These are phyloP conservation scores for Neoboletus brunneissimus DNA, from an alignment of 768 basidiomycete genomes.

Conservation along the genomic window DNA sequence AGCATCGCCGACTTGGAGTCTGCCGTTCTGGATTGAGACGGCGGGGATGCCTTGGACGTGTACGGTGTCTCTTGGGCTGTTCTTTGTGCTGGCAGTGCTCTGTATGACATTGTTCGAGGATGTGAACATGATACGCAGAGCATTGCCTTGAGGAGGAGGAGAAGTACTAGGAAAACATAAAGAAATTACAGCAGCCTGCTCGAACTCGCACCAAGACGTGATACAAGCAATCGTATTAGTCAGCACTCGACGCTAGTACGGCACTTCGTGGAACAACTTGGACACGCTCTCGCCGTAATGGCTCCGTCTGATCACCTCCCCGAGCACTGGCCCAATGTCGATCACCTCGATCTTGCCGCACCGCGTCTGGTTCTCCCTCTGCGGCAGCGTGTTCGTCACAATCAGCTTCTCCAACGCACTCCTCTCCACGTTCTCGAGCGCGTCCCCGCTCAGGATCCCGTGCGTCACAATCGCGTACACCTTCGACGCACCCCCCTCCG, in stretches of 20 bases:
- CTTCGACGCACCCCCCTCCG: conserved; percentile 82
- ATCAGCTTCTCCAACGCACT: conserved; percentile 89
- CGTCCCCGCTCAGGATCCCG: conserved; percentile 90
- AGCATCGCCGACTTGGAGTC: conserved; percentile 70
- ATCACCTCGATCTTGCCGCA: conserved; percentile 89
- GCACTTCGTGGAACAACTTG: conserved; percentile 86
- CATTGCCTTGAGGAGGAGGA: conserved; percentile 29
- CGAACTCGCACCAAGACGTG: neutral
- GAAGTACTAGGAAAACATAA: conserved; percentile 21
- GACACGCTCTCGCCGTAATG: conserved; percentile 97
- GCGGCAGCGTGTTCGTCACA: conserved; percentile 98
- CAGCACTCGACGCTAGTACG: conserved; percentile 52
- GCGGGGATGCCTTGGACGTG: conserved; percentile 73
- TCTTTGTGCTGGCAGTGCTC: conserved; percentile 25
- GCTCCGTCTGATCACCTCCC: conserved; percentile 92
- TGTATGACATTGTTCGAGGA: conserved; percentile 32
- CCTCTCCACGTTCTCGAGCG: conserved; percentile 67
- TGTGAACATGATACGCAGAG: conserved; percentile 34
- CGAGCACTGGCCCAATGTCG: conserved; percentile 91
- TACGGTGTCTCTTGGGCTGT: conserved; percentile 53
- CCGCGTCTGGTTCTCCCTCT: conserved; percentile 64
- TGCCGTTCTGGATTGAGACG: conserved; percentile 66
- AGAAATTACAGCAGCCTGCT: neutral
- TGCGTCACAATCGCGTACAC: conserved; percentile 95
- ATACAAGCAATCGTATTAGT: conserved; percentile 12